phyloP scores from a whole-genome alignment of 176 grass and related monocot species.

The Raddia distichophylla region DNA sequence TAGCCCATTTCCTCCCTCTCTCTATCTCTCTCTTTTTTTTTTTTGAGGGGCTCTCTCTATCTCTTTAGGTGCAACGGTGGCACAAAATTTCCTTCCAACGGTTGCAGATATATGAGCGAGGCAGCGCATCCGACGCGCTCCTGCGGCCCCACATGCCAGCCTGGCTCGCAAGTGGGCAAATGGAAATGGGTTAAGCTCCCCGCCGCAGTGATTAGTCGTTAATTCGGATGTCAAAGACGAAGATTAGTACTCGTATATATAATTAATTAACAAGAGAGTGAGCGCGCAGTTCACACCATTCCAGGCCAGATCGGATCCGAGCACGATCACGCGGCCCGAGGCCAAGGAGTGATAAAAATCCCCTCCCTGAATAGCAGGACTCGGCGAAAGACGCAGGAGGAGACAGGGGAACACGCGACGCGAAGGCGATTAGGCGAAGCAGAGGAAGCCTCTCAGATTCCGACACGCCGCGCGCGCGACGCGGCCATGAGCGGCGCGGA shows the following conservation, averaged over 20 bases:
- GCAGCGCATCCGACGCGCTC: too few relatives aligned
- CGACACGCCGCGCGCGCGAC: background rate
- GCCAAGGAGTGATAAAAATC: slow-evolving; percentile 14
- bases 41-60: too few relatives aligned
- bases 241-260: background rate
- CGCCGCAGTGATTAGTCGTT: background rate
- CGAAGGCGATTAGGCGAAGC: too few relatives aligned
- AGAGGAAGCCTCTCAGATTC: slow-evolving; percentile 21
- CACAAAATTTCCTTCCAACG: too few relatives aligned
- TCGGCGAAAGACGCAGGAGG: background rate
- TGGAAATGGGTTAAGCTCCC: background rate
- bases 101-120: background rate
- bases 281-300: background rate
- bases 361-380: slow-evolving; percentile 19
- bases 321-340: background rate
- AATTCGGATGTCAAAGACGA: background rate
- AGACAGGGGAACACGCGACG: background rate
- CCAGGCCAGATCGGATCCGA: slow-evolving; percentile 39
- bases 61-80: too few relatives aligned
- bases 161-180: slow-evolving; percentile 32
- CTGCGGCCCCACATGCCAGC: background rate
- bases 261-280: too few relatives aligned
- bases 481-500: slow-evolving; percentile 43
- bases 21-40: too few relatives aligned
- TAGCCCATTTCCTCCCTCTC: too few relatives aligned